Percentiles rank a stretch among this genome's conserved stretches.
Evolutionary conservation across 1,284 basidiomycete genomes (phyloP).

Genomic region (Leccinum subfulvum): DNA sequence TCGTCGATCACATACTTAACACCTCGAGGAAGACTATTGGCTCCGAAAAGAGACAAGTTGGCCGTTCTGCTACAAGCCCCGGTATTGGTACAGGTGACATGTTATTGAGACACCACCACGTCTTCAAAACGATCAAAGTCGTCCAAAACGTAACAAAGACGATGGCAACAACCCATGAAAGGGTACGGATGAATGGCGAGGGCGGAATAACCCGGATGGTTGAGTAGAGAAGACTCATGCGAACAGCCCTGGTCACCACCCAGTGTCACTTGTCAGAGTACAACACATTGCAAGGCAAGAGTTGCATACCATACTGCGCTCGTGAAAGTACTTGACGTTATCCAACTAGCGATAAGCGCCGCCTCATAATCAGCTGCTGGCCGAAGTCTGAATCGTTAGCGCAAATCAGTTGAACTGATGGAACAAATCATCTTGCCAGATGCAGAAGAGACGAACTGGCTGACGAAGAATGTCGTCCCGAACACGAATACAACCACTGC

Average conservation of each 20-base stretch:
- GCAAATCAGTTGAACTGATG: background rate
- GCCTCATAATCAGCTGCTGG: background rate
- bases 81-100: background rate
- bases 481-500: slow-evolving; percentile 6
- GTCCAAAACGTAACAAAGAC: background rate
- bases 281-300: background rate
- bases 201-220: background rate
- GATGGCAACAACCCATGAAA: background rate
- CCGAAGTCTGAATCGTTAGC: background rate
- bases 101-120: background rate
- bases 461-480: background rate
- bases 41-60: background rate
- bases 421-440: background rate
- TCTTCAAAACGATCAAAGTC: background rate
- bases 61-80: background rate
- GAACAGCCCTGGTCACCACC: background rate
- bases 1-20: background rate
- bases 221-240: background rate
- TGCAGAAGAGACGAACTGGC: background rate
- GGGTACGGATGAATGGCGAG: background rate
- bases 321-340: background rate
- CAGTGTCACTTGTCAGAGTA: background rate
- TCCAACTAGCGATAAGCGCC: background rate
- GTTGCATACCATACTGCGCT: background rate
- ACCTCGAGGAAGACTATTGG: background rate